These are phyloP conservation scores for Hanseniaspora singularis DNA, from an alignment of 805 yeast species.

Conservation along the genomic window DNA sequence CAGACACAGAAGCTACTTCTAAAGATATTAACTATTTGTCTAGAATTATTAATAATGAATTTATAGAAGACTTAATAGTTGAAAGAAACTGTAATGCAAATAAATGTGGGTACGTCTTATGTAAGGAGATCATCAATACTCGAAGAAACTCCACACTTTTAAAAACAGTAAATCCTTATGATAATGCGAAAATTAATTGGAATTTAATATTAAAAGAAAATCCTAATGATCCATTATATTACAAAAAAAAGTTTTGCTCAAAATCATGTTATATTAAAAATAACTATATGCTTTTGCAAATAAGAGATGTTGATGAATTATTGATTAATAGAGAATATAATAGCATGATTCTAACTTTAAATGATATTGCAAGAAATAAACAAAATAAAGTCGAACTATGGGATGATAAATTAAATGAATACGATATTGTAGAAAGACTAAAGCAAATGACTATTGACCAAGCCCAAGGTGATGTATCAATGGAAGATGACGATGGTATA, in stretches of 20 bases:
- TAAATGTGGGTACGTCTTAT: constrained; percentile 12
- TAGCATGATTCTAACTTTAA: constrained; percentile 1
- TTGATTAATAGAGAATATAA: constrained; percentile 7
- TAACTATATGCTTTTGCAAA: constrained; percentile 12
- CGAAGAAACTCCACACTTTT: constrained; percentile 8
- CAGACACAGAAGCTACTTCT: constrained; percentile 3
- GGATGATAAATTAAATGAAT: constrained; percentile 12
- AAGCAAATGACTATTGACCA: constrained; percentile 3
- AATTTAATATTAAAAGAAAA: constrained; percentile 11
- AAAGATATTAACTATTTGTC: constrained; percentile 12
- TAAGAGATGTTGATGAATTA: constrained; percentile 12
- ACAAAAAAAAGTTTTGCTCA: constrained; percentile 12
- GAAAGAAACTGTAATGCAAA: constrained; percentile 14
- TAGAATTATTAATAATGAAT: constrained; percentile 6
- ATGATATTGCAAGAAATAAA: constrained; percentile 2
- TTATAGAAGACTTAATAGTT: constrained; percentile 8
- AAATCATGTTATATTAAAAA: constrained; percentile 12
- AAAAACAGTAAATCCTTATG: constrained; percentile 12
- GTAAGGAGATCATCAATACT: constrained; percentile 1
- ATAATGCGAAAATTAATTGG: constrained; percentile 13
- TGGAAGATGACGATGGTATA: constrained; percentile 10
- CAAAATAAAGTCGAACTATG: constrained; percentile 13
- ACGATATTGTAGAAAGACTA: constrained; percentile 9
- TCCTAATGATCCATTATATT: constrained; percentile 13
- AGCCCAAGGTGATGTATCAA: constrained; percentile 2